Percentiles rank a stretch among this genome's conserved stretches.
Evolutionary conservation across 2,329 filamentous ascomycete species (phyloP).

Genomic region (Elsinoe arachidis): DNA sequence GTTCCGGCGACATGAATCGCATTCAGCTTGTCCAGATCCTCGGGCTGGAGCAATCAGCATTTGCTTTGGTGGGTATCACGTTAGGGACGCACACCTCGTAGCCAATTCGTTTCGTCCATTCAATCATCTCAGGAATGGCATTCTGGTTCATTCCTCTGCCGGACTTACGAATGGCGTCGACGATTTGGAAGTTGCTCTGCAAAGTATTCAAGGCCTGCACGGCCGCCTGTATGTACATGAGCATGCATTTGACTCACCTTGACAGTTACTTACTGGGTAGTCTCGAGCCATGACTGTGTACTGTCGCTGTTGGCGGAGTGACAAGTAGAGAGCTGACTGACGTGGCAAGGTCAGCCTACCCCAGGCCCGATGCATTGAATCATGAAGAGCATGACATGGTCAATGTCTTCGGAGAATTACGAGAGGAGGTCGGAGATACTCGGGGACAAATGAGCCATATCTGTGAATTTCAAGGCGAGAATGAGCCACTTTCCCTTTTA

Average conservation of each 20-base stretch:
- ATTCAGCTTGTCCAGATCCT: conserved; percentile 52
- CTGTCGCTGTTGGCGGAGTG: not conserved
- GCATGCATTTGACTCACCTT: not conserved
- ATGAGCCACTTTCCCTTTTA: not conserved
- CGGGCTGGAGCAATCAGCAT: conserved; percentile 38
- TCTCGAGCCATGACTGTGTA: conserved; percentile 8
- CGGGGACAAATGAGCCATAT: not conserved
- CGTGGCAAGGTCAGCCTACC: not conserved
- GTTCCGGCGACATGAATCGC: conserved; percentile 82
- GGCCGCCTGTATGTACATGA: conserved; percentile 46
- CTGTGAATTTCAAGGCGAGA: not conserved
- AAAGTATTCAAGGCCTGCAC: conserved; percentile 66
- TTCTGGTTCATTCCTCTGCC: conserved; percentile 63
- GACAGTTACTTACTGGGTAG: conserved; percentile 1
- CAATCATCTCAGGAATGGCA: conserved; percentile 73
- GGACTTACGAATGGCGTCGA: conserved; percentile 69
- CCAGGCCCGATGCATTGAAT: not conserved
- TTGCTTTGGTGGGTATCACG: not conserved
- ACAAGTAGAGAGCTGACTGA: too few relatives aligned
- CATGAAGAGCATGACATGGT: not conserved
- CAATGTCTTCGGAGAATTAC: not conserved
- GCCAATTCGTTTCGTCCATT: conserved; percentile 67
- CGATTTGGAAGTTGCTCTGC: conserved; percentile 67
- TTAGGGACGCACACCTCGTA: conserved; percentile 52
- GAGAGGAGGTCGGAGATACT: not conserved